Evolutionary conservation across 1,284 basidiomycete genomes (phyloP), one percentile per base, ranked within the genome.

Genomic region (Austroboletus novae-zelandiae): DNA sequence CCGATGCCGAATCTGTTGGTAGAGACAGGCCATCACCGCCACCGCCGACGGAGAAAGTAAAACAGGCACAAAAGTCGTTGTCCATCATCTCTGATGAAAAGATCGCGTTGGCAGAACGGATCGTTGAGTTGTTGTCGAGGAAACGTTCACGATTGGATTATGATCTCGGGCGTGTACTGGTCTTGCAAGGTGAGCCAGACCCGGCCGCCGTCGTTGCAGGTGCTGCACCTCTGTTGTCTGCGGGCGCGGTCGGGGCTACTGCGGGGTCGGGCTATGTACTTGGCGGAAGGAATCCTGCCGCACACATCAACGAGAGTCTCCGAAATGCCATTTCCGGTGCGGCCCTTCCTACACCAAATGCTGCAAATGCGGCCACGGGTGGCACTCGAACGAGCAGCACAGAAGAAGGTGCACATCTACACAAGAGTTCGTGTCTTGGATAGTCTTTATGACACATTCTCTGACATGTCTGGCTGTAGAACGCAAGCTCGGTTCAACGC

Each of bases 61-160:
- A 67, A 42, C 50, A 60, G 45, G 50, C 61, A 35, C 61, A 60
- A 67, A 71, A 57, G 68, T 73, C 54, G 45, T 57, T 58, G 53
- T 64, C 55, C 8, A 43, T 20, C 13, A 73, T 85, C 4, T 67
- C 78, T 0, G 70, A 71, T 9, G 82, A 84, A 65, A 86, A 86
- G 66, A 67, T 79, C 4, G 66, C 55, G 9, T 67, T 86, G 17
- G 77, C 83, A 1, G 70, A 80, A 52, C 74, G 77, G 23, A 71
- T 86, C 29, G 73, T 82, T 13, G 71, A 72, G 30, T 67, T 85
- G 30, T 68, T 84, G 25, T 70, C 70, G 40, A 70, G 80, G 42
- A 79, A 81, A 17, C 72, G 76, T 40, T 74, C 79, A 17, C 72
- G 81, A 27, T 67, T 86, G 29, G 80, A 83, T 43, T 66, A 76